phyloP scores from a whole-genome alignment of 2,329 filamentous ascomycete genomes.

The Hysterium pulicare region DNA sequence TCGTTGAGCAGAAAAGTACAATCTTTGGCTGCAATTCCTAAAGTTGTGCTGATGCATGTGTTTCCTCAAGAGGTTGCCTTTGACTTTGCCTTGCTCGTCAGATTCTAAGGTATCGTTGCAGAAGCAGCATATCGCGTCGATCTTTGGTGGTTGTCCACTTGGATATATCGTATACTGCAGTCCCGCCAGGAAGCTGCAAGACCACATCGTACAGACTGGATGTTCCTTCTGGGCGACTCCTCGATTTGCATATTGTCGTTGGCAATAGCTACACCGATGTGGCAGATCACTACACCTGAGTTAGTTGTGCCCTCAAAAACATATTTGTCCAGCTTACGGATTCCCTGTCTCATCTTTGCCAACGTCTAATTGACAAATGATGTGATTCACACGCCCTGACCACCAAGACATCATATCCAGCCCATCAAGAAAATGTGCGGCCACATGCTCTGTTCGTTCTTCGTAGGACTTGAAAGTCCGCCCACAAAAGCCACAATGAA shows the following conservation, averaged over 20 bases:
- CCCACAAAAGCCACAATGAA: conserved; percentile 19
- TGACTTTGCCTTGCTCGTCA: conserved; percentile 18
- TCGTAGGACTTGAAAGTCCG: background rate
- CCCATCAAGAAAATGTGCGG: conserved; percentile 1
- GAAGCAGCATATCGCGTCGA: conserved; percentile 22
- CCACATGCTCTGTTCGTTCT: background rate
- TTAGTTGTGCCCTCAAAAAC: background rate
- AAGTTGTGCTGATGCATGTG: conserved; percentile 24
- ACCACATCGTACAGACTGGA: conserved; percentile 24
- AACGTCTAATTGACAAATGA: background rate
- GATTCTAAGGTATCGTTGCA: conserved; percentile 19
- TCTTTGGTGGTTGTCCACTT: conserved; percentile 5
- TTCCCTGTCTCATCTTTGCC: background rate
- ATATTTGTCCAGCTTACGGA: background rate
- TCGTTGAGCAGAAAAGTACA: conserved; percentile 24
- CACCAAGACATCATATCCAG: background rate
- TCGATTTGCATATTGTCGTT: conserved; percentile 17
- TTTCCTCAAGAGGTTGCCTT: conserved; percentile 16
- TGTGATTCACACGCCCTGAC: background rate
- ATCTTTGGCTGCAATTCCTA: conserved; percentile 21
- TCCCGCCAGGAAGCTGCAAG: conserved; percentile 23
- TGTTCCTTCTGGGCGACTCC: conserved; percentile 15
- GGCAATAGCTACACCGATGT: conserved; percentile 21
- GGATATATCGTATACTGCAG: conserved; percentile 27
- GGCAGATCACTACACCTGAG: conserved; percentile 11